Percentiles rank a stretch among this genome's conserved stretches.
Evolutionary conservation across 1,284 basidiomycete species (phyloP).

Genomic region (Cryptococcus depauperatus): DNA sequence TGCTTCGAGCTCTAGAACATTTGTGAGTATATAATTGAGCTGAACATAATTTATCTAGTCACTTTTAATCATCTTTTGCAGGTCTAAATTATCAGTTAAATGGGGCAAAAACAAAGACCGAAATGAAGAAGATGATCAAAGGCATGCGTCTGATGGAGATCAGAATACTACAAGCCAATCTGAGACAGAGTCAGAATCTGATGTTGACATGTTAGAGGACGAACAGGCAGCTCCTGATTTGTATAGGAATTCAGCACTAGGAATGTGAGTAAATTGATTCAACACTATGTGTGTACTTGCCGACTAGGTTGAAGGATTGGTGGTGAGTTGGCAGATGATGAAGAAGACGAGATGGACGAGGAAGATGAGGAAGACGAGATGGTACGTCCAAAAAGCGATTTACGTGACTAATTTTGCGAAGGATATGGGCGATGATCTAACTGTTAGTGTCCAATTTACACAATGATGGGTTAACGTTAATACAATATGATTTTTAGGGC

Average conservation of each 20-base stretch:
- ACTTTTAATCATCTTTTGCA: slow-evolving; percentile 31
- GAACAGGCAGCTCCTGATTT: slow-evolving; percentile 68
- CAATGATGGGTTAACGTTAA: neutral
- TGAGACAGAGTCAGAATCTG: slow-evolving; percentile 50
- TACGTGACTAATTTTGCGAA: neutral
- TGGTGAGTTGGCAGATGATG: slow-evolving; percentile 51
- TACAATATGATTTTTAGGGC: slow-evolving; percentile 7
- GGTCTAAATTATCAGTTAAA: slow-evolving; percentile 92
- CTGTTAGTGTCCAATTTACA: slow-evolving; percentile 2
- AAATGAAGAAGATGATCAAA: slow-evolving; percentile 55
- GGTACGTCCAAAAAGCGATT: slow-evolving; percentile 9
- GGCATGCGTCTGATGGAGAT: slow-evolving; percentile 33
- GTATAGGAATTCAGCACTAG: slow-evolving; percentile 92
- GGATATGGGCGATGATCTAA: slow-evolving; percentile 15
- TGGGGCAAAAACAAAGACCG: slow-evolving; percentile 72
- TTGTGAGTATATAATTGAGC: slow-evolving; percentile 53
- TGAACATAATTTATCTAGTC: no score
- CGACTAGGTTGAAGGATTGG: slow-evolving; percentile 54
- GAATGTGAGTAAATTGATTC: slow-evolving; percentile 59
- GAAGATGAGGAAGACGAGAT: slow-evolving; percentile 61
- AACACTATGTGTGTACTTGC: neutral
- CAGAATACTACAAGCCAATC: slow-evolving; percentile 16
- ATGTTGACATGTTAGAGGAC: slow-evolving; percentile 57
- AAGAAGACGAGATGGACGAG: slow-evolving; percentile 69
- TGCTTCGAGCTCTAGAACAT: slow-evolving; percentile 82